Conservation (phyloP, 2,329 filamentous ascomycete species). For the Apiospora kogelbergensis region DNA sequence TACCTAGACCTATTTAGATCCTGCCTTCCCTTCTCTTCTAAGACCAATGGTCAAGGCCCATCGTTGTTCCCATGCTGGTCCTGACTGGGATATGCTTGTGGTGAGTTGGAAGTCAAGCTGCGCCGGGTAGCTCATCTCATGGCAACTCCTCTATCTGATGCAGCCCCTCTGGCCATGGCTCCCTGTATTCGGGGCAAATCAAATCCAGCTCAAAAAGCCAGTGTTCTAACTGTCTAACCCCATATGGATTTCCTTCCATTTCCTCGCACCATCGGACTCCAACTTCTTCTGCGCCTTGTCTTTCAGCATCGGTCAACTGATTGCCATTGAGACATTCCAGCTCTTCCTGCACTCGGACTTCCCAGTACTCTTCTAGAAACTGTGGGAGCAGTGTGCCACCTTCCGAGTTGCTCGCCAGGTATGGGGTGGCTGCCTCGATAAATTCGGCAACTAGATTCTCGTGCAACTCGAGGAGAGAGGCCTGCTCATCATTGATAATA, state of each 20-base stretch:
- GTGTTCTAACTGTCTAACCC: background rate
- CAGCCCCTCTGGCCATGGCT: no score
- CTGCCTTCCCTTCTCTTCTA: no score
- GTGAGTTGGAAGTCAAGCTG: no score
- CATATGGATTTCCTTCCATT: background rate
- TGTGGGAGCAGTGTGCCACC: background rate
- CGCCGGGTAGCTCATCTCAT: no score
- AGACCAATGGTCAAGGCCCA: no score
- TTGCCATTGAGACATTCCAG: background rate
- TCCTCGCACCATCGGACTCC: constrained; percentile 6
- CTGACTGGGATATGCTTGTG: no score
- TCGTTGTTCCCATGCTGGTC: no score
- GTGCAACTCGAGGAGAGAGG: constrained; percentile 1
- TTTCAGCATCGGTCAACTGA: constrained; percentile 1
- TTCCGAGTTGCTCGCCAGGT: background rate
- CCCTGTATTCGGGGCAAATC: background rate
- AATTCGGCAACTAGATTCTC: constrained; percentile 8
- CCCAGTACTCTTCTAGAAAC: constrained; percentile 5
- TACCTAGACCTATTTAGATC: no score
- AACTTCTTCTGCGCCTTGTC: constrained; percentile 7
- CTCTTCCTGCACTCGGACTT: background rate
- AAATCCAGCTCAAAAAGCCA: constrained; percentile 1
- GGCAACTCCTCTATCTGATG: no score
- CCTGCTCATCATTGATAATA: constrained; percentile 1
- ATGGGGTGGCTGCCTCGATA: background rate